Conservation (phyloP, 306 rosid species). For the Cajanus cajan region DNA sequence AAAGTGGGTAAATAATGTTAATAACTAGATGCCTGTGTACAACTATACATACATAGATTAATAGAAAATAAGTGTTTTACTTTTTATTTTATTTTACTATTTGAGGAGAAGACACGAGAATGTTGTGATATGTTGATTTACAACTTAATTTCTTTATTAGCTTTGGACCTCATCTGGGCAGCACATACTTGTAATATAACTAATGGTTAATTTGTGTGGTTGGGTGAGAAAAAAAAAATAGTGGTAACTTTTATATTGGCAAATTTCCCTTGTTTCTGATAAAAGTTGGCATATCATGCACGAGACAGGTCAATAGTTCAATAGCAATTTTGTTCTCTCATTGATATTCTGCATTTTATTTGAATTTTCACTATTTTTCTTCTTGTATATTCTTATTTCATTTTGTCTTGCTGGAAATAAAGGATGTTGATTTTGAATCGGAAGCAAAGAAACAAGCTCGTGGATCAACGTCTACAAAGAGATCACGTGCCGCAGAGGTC, state of each 20-base stretch:
- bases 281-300: not conserved
- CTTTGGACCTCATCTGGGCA: not conserved
- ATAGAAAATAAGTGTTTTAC: not conserved
- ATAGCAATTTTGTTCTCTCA: not conserved
- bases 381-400: slow-evolving; percentile 6
- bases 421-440: slow-evolving; percentile 71
- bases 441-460: slow-evolving; percentile 52
- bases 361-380: not conserved
- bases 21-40: not conserved
- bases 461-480: slow-evolving; percentile 62
- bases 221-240: not conserved
- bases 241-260: not conserved
- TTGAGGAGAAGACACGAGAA: not conserved
- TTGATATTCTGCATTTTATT: not conserved
- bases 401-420: slow-evolving; percentile 18
- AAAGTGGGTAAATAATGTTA: not conserved
- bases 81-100: not conserved
- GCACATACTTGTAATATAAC: not conserved
- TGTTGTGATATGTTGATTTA: not conserved
- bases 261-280: not conserved
- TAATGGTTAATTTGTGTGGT: not conserved
- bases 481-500: slow-evolving; percentile 90
- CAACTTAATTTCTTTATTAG: not conserved
- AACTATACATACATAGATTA: not conserved
- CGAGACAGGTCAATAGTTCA: not conserved